Conservation (phyloP, 1,139 yeast genomes). For the Kurtzmaniella quercitrusa region DNA sequence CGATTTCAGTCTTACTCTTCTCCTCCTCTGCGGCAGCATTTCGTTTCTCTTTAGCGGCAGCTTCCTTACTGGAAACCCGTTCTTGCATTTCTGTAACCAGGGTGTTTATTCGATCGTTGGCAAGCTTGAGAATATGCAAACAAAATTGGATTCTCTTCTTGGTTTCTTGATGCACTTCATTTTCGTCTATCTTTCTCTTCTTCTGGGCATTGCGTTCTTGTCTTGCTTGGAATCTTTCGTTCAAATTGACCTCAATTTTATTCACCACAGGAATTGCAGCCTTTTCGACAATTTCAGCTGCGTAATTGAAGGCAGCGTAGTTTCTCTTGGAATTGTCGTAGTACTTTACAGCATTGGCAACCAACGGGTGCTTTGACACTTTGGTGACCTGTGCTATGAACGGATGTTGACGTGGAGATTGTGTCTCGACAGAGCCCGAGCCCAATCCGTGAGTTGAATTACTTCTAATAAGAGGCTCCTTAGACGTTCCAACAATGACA, state of each 20-base stretch:
- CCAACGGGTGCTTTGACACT: conserved; percentile 45
- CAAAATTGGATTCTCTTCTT: conserved; percentile 69
- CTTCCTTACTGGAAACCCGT: conserved; percentile 23
- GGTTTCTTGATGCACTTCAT: conserved; percentile 40
- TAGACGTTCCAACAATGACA: not conserved
- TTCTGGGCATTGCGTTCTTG: conserved; percentile 12
- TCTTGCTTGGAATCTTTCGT: conserved; percentile 32
- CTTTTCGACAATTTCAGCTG: conserved; percentile 63
- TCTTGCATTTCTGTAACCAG: conserved; percentile 61
- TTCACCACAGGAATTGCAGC: conserved; percentile 57
- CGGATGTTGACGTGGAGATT: conserved; percentile 27
- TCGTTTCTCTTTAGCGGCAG: conserved; percentile 14
- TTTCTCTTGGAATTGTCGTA: conserved; percentile 53
- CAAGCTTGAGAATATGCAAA: conserved; percentile 66
- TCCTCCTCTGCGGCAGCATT: conserved; percentile 9
- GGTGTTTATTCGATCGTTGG: conserved; percentile 65
- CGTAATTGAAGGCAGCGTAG: conserved; percentile 58
- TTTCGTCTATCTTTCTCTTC: conserved; percentile 10
- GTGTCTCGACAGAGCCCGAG: not conserved
- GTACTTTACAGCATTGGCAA: conserved; percentile 54
- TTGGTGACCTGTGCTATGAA: conserved; percentile 41
- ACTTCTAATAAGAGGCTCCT: not conserved
- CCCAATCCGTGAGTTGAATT: not conserved
- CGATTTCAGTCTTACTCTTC: conserved; percentile 74
- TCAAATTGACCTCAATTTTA: conserved; percentile 44